These are phyloP conservation scores for Collariella sp. DNA, from an alignment of 495 filamentous ascomycete species.

Conservation along the genomic window DNA sequence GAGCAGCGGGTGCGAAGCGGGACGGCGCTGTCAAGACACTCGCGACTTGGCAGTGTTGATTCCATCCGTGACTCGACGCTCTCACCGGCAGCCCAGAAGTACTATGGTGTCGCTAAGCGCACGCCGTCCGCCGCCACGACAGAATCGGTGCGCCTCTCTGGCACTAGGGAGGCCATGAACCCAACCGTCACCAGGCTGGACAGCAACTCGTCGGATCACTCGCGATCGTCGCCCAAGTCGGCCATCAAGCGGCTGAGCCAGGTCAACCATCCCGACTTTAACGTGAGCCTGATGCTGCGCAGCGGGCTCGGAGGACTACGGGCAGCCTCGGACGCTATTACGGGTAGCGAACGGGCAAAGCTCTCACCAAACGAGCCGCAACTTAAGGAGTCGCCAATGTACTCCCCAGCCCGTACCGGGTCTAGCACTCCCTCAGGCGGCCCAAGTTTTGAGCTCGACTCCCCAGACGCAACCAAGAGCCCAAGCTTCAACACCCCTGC, in stretches of 20 bases:
- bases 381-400: constrained; percentile 55
- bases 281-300: constrained; percentile 33
- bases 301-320: constrained; percentile 53
- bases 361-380: constrained; percentile 51
- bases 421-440: constrained; percentile 81
- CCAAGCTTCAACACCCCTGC: constrained; percentile 39
- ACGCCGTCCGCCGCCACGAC: constrained; percentile 43
- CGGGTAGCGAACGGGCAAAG: constrained; percentile 50
- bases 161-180: constrained; percentile 39
- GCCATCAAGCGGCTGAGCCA: constrained; percentile 45
- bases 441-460: constrained; percentile 71
- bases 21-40: constrained; percentile 59
- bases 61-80: constrained; percentile 37
- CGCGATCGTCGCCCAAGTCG: constrained; percentile 34
- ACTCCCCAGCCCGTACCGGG: constrained; percentile 64
- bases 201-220: constrained; percentile 47
- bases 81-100: constrained; percentile 48
- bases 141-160: constrained; percentile 40
- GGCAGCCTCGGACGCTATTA: constrained; percentile 72
- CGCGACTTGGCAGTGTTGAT: constrained; percentile 67
- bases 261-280: constrained; percentile 44
- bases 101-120: constrained; percentile 49
- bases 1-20: constrained; percentile 55
- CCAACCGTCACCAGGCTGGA: constrained; percentile 65
- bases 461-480: constrained; percentile 54